Evolutionary conservation across 2,329 filamentous ascomycete species (phyloP), one percentile per base, ranked within the genome.

Genomic region (Colletotrichum sp.): DNA sequence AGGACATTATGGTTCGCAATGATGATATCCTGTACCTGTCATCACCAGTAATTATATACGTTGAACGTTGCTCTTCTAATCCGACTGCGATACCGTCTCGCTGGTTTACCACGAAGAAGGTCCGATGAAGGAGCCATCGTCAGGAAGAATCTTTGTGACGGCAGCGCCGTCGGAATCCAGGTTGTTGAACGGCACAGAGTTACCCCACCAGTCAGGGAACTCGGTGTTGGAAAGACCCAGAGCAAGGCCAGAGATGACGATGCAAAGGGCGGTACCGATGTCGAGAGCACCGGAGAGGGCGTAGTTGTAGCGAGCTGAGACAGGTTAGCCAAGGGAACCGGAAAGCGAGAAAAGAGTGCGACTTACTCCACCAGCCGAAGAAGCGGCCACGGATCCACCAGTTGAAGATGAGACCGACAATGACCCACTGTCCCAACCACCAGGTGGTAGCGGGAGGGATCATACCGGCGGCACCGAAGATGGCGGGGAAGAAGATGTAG

Each of bases 271-370:
- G 2, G 91, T 87, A n/a, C 90, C 91, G 55, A 89, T 88, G 68
- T 92, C 90, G 55, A 92, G 85, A 4, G 88, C 90, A 1, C 90
- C 91, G 12, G 90, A 91, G 1, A 91, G 84, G 69, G 91, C 86
- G 74, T 92, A 92, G 82, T 92, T 93, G 84, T 91, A 92, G 68
- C 86, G 86, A 80, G 87, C 80, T 82, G 68, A 12, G 1, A 7
- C 0, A 6, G 9, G 59, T 78, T n/a, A 72, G 71, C 15, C 15
- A 27, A 6, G 22, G 2, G 11, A 13, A 8, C 3, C 3, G 5
- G 22, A 1, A 28, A 63, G 7, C 36, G 3, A 11, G 6, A 16
- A 36, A n/a, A 16, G 11, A 52, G 0, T 13, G 3, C 0, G 15
- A 79, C 79, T 80, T 80, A 80, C 80, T 87, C 90, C 90, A 92